Evolutionary conservation across 495 filamentous ascomycete species (phyloP), one percentile per base, ranked within the genome.

Genomic region (Xylaria palmicola): DNA sequence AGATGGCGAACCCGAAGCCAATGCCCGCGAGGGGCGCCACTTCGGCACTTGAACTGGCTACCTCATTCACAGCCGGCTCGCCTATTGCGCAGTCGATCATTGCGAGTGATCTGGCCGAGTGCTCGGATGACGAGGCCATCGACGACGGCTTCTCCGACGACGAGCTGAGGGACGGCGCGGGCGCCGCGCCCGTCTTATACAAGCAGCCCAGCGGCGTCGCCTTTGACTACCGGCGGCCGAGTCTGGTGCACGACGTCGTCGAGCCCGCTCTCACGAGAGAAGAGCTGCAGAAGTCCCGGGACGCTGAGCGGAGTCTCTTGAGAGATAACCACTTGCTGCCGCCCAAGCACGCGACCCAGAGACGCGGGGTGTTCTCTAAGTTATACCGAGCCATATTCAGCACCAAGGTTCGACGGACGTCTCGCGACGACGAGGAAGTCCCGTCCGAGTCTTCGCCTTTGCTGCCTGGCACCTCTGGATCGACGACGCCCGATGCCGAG

Each of bases 311-410:
- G 54, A 85, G 86, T 59, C 74, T 97, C 41, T 72, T 96, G 27
- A 79, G 87, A 51, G 91, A 96, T 66, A 94, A 93, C 67, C 78
- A 88, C 66, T 70, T 94, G 57, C 81, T 92, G 13, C 81, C 85
- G 7, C 83, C 87, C 15, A 87, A 88, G 63, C 83, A 86, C 66
- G 74, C 76, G 5, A 8, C 52, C 55, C 29, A 47, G 64, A 54
- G 61, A 50, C 45, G 59, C 22, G 39, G 62, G 9, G 4, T 65
- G 34, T 41, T 73, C 44, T 62, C 58, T 12, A 71, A 71, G 43
- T 51, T 77, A 37, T 81, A 79, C 56, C 72, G 68, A 36, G 41
- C 62, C 13, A n/a, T 77, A 8, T 80, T 81, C 53, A 79, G 79
- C 60, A 78, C 79, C 43, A 79, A 78, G 52, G 66, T 75, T 19